These are phyloP conservation scores for Rutstroemia sp. DNA, from an alignment of 2,329 filamentous ascomycete species.

Conservation along the genomic window DNA sequence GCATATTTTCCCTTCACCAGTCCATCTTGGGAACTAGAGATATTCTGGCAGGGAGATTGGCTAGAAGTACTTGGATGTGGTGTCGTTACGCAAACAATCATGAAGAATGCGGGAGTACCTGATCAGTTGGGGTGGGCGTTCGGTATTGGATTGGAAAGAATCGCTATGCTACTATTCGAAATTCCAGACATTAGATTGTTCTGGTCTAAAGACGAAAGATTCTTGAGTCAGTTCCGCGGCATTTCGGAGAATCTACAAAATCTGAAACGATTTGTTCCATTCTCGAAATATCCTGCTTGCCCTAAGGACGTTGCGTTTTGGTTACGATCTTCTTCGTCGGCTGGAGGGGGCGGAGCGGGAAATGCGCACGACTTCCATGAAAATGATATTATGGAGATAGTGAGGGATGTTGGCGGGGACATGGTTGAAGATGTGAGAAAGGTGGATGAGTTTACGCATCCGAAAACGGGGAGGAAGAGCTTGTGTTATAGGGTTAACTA, in stretches of 20 bases:
- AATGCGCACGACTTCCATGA: slow-evolving; percentile 63
- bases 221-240: slow-evolving; percentile 75
- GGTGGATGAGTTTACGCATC: slow-evolving; percentile 82
- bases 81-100: slow-evolving; percentile 75
- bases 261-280: slow-evolving; percentile 66
- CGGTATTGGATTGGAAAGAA: slow-evolving; percentile 85
- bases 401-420: slow-evolving; percentile 75
- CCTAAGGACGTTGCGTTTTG: slow-evolving; percentile 94
- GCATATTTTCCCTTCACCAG: slow-evolving; percentile 97
- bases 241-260: slow-evolving; percentile 43
- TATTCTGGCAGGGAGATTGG: slow-evolving; percentile 92
- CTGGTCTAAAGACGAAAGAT: slow-evolving; percentile 81
- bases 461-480: slow-evolving; percentile 74
- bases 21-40: slow-evolving; percentile 92
- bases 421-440: slow-evolving; percentile 80
- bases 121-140: slow-evolving; percentile 88
- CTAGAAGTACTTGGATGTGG: slow-evolving; percentile 93
- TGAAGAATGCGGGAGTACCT: slow-evolving; percentile 68
- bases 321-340: slow-evolving; percentile 47
- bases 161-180: slow-evolving; percentile 94
- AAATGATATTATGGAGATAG: slow-evolving; percentile 96
- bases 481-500: slow-evolving; percentile 93
- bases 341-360: slow-evolving; percentile 37
- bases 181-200: slow-evolving; percentile 96
- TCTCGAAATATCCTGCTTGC: slow-evolving; percentile 85